A percentile compares a stretch with the other conserved stretches of the same genome.
Evolutionary conservation across 1,284 basidiomycete species (phyloP).

Genomic region (Mycena sp.): DNA sequence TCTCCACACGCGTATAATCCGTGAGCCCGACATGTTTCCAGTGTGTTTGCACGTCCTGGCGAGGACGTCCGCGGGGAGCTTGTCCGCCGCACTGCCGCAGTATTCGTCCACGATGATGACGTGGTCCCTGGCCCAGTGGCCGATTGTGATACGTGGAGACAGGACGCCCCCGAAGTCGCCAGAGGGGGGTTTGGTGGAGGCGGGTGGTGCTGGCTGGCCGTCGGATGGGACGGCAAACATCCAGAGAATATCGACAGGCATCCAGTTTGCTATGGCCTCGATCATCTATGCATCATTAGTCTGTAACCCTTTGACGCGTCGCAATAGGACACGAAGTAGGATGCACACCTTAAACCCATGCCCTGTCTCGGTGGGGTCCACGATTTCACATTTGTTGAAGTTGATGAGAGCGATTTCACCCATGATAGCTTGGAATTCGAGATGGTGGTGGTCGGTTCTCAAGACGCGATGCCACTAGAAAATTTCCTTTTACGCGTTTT

Average conservation of each 20-base stretch:
- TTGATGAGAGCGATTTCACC: slow-evolving; percentile 13
- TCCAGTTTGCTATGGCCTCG: slow-evolving; percentile 4
- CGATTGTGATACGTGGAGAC: background rate
- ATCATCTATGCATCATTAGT: background rate
- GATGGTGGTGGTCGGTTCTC: too few relatives aligned
- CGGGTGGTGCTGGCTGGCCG: background rate
- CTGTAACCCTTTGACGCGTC: too few relatives aligned
- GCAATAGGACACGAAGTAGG: background rate
- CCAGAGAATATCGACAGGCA: background rate
- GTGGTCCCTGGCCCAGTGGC: slow-evolving; percentile 24
- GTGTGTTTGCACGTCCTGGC: background rate
- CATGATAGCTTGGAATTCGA: too few relatives aligned
- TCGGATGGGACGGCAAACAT: slow-evolving; percentile 5
- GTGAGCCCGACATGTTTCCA: slow-evolving; percentile 2
- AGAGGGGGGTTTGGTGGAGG: background rate
- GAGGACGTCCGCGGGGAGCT: slow-evolving; percentile 7
- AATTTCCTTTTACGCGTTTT: too few relatives aligned
- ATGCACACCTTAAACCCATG: slow-evolving; percentile 15
- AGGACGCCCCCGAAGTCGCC: background rate
- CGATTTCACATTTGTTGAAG: slow-evolving; percentile 13
- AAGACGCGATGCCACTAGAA: too few relatives aligned
- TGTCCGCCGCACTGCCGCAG: background rate
- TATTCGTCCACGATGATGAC: slow-evolving; percentile 20
- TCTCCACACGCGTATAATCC: background rate
- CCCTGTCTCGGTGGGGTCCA: background rate